Percentiles rank a stretch among this genome's conserved stretches.
Conservation (phyloP, 257 asterid genomes). For the Euphrasia confusa region DNA sequence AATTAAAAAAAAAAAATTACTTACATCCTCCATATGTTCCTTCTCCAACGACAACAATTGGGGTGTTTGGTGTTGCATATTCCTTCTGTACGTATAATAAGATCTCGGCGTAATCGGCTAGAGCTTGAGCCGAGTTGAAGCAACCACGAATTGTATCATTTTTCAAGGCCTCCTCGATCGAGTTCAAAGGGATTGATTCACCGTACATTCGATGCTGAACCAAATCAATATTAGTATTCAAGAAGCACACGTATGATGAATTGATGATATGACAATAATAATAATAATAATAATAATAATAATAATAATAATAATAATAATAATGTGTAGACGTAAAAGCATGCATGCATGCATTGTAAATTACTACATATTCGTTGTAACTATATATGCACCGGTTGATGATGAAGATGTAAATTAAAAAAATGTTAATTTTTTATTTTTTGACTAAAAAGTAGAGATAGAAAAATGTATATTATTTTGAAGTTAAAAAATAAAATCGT, state of each 20-base stretch:
- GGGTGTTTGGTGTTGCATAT: slow-evolving; percentile 43
- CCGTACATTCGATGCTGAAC: slow-evolving; percentile 71
- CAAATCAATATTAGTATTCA: too few species aligned
- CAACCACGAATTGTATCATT: slow-evolving; percentile 49
- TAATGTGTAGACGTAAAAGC: background rate
- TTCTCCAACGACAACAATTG: slow-evolving; percentile 68
- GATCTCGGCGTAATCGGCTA: slow-evolving; percentile 75
- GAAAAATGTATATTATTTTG: too few species aligned
- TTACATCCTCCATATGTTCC: slow-evolving; percentile 74
- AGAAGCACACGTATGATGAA: background rate
- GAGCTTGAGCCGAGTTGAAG: slow-evolving; percentile 73
- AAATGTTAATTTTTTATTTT: too few species aligned
- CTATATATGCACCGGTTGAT: too few species aligned
- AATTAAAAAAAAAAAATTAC: background rate
- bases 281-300: background rate
- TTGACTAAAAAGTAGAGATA: too few species aligned
- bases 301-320: too few species aligned
- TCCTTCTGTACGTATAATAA: slow-evolving; percentile 41
- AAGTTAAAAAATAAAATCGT: too few species aligned
- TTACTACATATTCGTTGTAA: too few species aligned
- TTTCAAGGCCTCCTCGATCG: slow-evolving; percentile 38
- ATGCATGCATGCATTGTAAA: too few species aligned
- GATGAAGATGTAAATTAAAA: too few species aligned
- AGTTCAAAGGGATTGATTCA: slow-evolving; percentile 49
- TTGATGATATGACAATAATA: background rate